Conservation (phyloP, 495 filamentous ascomycete species). For the Aspergillus taichungensis region DNA sequence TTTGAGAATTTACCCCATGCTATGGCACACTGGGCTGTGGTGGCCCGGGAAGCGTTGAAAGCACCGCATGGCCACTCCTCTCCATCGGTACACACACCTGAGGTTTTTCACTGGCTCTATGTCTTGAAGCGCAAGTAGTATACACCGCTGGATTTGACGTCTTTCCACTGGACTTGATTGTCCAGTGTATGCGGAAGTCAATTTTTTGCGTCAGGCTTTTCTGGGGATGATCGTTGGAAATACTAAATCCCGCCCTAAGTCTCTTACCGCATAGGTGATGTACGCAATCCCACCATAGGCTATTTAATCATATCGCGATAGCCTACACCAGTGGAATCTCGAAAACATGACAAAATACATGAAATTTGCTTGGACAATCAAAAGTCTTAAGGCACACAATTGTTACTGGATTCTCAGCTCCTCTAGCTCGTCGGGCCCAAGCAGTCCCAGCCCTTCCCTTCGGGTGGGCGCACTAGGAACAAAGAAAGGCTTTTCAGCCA, state of each 20-base stretch:
- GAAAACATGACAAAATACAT: no score
- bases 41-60: conserved; percentile 26
- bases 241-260: background rate
- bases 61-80: conserved; percentile 29
- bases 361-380: no score
- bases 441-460: conserved; percentile 47
- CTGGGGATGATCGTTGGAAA: no score
- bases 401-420: conserved; percentile 7
- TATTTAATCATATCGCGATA: no score
- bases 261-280: background rate
- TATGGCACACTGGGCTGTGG: conserved; percentile 21
- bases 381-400: background rate
- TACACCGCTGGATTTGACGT: background rate
- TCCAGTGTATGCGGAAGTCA: no score
- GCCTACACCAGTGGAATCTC: no score
- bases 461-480: conserved; percentile 50
- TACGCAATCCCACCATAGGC: no score
- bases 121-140: conserved; percentile 25
- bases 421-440: conserved; percentile 23
- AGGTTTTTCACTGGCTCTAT: conserved; percentile 38
- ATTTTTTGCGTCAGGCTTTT: no score
- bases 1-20: conserved; percentile 24
- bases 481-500: conserved; percentile 61
- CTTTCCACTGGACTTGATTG: no score
- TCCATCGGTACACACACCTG: conserved; percentile 23